Evolutionary conservation across 2,329 filamentous ascomycete genomes (phyloP).

Genomic region (Ophiostoma sp.): DNA sequence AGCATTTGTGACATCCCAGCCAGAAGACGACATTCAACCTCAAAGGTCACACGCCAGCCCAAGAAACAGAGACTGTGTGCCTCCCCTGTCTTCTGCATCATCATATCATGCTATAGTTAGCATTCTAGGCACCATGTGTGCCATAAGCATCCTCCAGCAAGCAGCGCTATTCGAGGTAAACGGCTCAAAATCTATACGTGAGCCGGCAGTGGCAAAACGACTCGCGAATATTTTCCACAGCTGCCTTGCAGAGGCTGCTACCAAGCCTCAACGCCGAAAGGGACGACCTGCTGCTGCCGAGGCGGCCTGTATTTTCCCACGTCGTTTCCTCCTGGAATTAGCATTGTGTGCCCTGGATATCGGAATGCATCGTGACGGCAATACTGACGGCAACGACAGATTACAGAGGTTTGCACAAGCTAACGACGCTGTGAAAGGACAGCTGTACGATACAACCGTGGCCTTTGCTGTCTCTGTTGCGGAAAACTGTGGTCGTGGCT

Average conservation of each 20-base stretch:
- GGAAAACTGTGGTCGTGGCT: constrained; percentile 43
- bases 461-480: constrained; percentile 44
- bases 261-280: background rate
- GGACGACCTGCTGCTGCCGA: background rate
- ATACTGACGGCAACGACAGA: background rate
- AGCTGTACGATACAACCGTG: constrained; percentile 35
- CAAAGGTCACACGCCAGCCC: background rate
- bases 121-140: constrained; percentile 39
- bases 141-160: constrained; percentile 34
- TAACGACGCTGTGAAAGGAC: constrained; percentile 20
- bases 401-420: background rate
- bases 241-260: background rate
- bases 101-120: constrained; percentile 41
- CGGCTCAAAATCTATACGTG: too few relatives aligned
- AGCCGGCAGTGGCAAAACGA: background rate
- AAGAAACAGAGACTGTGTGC: background rate
- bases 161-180: constrained; percentile 18
- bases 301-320: background rate
- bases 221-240: background rate
- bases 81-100: constrained; percentile 4
- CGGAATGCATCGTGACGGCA: background rate
- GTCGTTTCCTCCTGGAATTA: constrained; percentile 7
- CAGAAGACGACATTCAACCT: constrained; percentile 1
- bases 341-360: background rate
- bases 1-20: constrained; percentile 4